These are phyloP conservation scores for Paecilomyces dactylethromorphus DNA, from an alignment of 2,329 filamentous ascomycete species.

Conservation along the genomic window DNA sequence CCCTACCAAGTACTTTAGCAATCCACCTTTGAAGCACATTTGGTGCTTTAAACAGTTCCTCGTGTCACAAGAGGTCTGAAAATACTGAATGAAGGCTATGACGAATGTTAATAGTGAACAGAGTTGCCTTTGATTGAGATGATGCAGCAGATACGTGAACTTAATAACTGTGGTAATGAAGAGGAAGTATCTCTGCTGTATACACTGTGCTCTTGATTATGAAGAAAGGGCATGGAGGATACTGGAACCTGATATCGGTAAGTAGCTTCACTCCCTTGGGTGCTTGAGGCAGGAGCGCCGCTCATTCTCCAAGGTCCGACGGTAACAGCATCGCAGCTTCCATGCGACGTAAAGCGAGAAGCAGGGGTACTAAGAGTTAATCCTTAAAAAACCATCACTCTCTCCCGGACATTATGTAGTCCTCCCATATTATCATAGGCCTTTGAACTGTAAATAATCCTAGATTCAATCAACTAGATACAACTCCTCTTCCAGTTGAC, in stretches of 20 bases:
- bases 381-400: too few relatives aligned
- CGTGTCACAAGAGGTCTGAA: neutral
- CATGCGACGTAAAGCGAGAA: neutral
- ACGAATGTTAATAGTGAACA: neutral
- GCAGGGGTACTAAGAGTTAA: too few relatives aligned
- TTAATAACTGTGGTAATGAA: neutral
- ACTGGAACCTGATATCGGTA: neutral
- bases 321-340: neutral
- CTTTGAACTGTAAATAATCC: neutral
- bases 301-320: neutral
- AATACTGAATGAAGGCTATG: neutral
- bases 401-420: too few relatives aligned
- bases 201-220: neutral
- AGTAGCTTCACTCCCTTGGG: neutral
- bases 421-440: too few relatives aligned
- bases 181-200: neutral
- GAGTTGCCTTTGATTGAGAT: neutral
- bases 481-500: neutral
- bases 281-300: neutral
- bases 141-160: neutral
- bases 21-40: neutral
- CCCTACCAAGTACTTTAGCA: neutral
- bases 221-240: neutral
- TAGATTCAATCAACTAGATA: neutral
- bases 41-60: neutral